Base-by-base conservation (phyloP, 2,329 filamentous ascomycete species). In the Fonsecaea pedrosoi region DNA sequence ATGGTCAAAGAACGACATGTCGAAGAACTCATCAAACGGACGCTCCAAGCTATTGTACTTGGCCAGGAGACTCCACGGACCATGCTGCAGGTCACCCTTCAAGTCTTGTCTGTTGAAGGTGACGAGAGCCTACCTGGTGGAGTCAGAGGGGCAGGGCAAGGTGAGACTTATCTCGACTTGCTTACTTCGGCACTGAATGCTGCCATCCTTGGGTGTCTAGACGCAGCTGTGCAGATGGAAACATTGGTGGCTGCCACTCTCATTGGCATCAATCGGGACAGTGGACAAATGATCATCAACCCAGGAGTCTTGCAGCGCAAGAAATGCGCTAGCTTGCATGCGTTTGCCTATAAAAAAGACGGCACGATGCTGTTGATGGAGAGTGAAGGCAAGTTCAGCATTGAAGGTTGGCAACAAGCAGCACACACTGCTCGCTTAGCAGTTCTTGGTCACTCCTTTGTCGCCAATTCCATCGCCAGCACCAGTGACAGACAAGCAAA, bases 131-230 rank as follows among this genome's bases (percentile, higher is more conserved):
- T 73, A 37, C 68, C 69, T 7, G 71, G 71, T 18, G 69, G 71
- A n/a, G 66, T 71, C 60, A 73, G 72, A 48, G 61, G 63, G 21
- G 67, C 64, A 42, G 72, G 71, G 15, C 71, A 71, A 66, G 70
- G 63, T 60, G 70, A 72, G 62, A 67, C 66, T 90, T 91, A 92
- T 76, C 85, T 97, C 50, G 84, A 89, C 57, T 83, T 96, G 54
- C 87, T 99, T 62, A 92, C 95, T 30, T 87, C 91, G 38, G 84
- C 97, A 69, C 81, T 97, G 35, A 92, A 97, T 78, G 89, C 93
- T 1, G 86, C 92, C 4, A 82, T 94, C 42, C 82, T 95, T 45
- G 89, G 92, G 25, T 85, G 98, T 15, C 82, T 98, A 40, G 92
- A 93, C 53, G 92, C 91, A 32, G 90, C 91, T 1, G 85, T 97